Base-by-base conservation (phyloP, 768 basidiomycete species). In the Rhodosporidiobolus sp. region DNA sequence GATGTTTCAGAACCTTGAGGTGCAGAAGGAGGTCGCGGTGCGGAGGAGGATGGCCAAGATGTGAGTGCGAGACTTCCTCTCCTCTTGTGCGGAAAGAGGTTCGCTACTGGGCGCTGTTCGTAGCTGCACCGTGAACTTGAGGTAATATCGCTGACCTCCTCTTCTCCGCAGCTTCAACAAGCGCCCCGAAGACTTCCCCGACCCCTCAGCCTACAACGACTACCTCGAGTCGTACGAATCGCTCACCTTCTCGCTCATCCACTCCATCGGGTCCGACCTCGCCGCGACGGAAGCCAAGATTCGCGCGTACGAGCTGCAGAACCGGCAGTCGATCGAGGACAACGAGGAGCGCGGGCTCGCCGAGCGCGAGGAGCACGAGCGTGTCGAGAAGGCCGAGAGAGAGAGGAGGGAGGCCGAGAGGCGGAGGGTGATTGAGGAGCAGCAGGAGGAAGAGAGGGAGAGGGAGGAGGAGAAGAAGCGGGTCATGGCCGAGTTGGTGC, bases 201-300 rank as follows among this genome's bases (percentile, higher is more conserved):
- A 89, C 79, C 83, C 91, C 53, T 85, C 86, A 19, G 84, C 86
- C 24, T 97, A 94, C 81, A 96, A 99, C 78, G 90, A 98, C 79
- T 98, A 98, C 79, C 86, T 99, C 19, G 94, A 99, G 81, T 88
- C 92, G 80, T 93, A 94, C 4, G 95, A 99, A 82, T 92, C 96
- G 77, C 89, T 97, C 76, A 87, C 70, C 32, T 66, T 57, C 70
- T 83, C 54, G 62, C 81, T 77, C 26, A 60, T 54, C 55, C 75
- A 57, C 75, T 34, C 43, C 26, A 55, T 73, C 45, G 63, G 63
- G 28, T 63, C 61, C 11, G 69, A 75, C 65, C 65, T 75, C 62
- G 59, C 63, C 8, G 53, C 52, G 32, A 71, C 74, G 0, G 94
- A 98, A 82, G 87, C 86, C 12, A 88, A 90, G 28, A 90, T 99